phyloP scores from a whole-genome alignment of 192 early-diverging fungal genomes.

The Neocallimastix lanati region DNA sequence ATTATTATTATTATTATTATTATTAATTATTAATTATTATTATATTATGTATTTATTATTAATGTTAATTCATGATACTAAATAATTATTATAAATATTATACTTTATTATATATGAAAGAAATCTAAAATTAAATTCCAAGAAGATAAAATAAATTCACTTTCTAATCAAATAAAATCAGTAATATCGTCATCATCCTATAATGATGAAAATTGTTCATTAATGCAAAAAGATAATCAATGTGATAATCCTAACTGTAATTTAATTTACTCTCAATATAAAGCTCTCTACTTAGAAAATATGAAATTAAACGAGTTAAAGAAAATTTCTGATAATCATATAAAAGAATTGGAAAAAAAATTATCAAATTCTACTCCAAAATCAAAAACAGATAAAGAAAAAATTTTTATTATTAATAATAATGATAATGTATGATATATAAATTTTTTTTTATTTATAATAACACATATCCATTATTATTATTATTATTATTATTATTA shows the following conservation, averaged over 20 bases:
- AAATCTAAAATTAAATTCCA: neutral
- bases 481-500: no score
- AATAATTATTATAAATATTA: no score
- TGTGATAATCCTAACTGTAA: neutral
- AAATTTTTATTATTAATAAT: neutral
- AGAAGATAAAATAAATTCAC: neutral
- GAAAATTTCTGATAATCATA: neutral
- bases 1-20: no score
- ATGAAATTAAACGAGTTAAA: neutral
- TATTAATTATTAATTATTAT: no score
- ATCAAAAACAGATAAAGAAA: neutral
- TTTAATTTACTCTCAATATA: neutral
- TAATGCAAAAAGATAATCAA: neutral
- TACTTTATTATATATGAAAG: no score
- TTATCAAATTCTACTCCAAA: neutral
- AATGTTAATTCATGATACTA: no score
- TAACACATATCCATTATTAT: no score
- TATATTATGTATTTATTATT: no score
- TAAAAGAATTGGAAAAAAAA: neutral
- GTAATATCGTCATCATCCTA: neutral
- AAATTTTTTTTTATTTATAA: no score
- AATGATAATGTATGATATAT: neutral
- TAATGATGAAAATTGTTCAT: neutral
- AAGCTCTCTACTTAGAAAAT: neutral
- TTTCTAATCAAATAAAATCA: neutral